Evolutionary conservation across 2,329 filamentous ascomycete genomes (phyloP).

Genomic region (Neobulgaria alba): DNA sequence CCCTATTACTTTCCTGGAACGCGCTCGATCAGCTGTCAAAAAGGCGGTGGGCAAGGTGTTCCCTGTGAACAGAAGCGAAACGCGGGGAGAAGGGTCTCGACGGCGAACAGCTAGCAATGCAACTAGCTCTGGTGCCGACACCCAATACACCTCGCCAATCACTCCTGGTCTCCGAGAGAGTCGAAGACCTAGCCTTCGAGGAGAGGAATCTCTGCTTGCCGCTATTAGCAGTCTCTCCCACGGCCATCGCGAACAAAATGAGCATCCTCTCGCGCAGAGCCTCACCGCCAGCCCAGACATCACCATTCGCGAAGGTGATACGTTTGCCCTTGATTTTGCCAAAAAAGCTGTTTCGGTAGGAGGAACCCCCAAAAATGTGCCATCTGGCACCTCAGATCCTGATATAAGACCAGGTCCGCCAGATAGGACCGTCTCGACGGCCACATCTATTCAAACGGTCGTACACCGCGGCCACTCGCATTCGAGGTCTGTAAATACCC

Average conservation of each 20-base stretch:
- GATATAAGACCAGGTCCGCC: conserved; percentile 32
- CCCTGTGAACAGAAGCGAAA: conserved; percentile 34
- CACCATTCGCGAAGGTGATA: conserved; percentile 28
- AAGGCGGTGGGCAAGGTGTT: conserved; percentile 58
- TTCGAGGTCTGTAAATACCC: conserved; percentile 30
- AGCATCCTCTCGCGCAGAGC: conserved; percentile 70
- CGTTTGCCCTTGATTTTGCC: conserved; percentile 26
- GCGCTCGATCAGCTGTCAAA: conserved; percentile 70
- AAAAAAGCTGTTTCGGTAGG: conserved; percentile 31
- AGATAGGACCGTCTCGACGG: conserved; percentile 26
- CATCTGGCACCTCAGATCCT: conserved; percentile 32
- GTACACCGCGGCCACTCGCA: conserved; percentile 25
- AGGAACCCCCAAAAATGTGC: conserved; percentile 29
- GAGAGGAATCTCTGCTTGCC: conserved; percentile 47
- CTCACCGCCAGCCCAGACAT: conserved; percentile 60
- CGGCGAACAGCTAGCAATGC: conserved; percentile 52
- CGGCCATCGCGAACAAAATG: conserved; percentile 36
- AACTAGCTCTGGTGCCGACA: conserved; percentile 55
- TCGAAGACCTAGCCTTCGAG: conserved; percentile 47
- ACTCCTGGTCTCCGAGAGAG: conserved; percentile 28
- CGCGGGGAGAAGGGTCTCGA: conserved; percentile 45
- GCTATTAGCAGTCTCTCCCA: conserved; percentile 32
- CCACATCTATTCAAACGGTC: conserved; percentile 26
- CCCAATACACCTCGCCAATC: conserved; percentile 37
- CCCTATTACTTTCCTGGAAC: conserved; percentile 78